A percentile compares a stretch with the other conserved stretches of the same genome.
Conservation (phyloP, 2,329 filamentous ascomycete species). For the Pseudocercospora musae region DNA sequence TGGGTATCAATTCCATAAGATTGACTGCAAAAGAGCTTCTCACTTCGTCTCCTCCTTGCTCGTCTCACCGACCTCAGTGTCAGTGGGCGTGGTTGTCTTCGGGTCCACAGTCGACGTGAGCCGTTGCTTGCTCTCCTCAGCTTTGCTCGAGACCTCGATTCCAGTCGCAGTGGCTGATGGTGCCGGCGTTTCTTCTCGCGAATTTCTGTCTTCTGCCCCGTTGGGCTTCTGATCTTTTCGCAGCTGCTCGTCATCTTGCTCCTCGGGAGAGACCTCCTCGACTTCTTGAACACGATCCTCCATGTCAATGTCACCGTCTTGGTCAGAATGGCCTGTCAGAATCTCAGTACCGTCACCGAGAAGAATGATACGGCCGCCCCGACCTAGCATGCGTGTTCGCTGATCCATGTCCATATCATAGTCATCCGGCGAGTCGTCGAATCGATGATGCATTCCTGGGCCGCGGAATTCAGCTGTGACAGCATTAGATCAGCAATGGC, state of each 20-base stretch:
- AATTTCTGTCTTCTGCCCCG: slow-evolving; percentile 34
- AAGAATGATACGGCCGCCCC: slow-evolving; percentile 81
- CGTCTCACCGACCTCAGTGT: slow-evolving; percentile 12
- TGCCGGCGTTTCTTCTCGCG: slow-evolving; percentile 52
- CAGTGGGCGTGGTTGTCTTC: slow-evolving; percentile 26
- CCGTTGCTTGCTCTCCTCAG: slow-evolving; percentile 31
- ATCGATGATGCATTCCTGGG: slow-evolving; percentile 49
- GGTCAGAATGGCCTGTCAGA: slow-evolving; percentile 66
- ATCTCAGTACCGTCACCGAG: slow-evolving; percentile 94
- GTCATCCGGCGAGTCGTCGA: slow-evolving; percentile 52
- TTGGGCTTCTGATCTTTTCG: slow-evolving; percentile 55
- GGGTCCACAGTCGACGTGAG: slow-evolving; percentile 28
- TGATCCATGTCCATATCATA: slow-evolving; percentile 73
- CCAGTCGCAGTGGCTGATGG: slow-evolving; percentile 32
- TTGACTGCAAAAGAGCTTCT: slow-evolving; percentile 5
- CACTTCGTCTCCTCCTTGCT: slow-evolving; percentile 20
- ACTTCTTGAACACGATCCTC: slow-evolving; percentile 64
- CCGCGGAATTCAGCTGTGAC: slow-evolving; percentile 49
- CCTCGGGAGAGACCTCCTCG: slow-evolving; percentile 61
- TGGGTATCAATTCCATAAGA: slow-evolving; percentile 26
- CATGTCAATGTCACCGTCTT: slow-evolving; percentile 71
- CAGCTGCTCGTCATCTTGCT: slow-evolving; percentile 83
- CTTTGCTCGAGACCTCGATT: slow-evolving; percentile 15
- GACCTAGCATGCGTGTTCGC: slow-evolving; percentile 64
- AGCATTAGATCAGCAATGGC: slow-evolving; percentile 24